These are phyloP conservation scores for Mortierella hygrophila DNA, from an alignment of 192 early-diverging fungal species.

Conservation along the genomic window DNA sequence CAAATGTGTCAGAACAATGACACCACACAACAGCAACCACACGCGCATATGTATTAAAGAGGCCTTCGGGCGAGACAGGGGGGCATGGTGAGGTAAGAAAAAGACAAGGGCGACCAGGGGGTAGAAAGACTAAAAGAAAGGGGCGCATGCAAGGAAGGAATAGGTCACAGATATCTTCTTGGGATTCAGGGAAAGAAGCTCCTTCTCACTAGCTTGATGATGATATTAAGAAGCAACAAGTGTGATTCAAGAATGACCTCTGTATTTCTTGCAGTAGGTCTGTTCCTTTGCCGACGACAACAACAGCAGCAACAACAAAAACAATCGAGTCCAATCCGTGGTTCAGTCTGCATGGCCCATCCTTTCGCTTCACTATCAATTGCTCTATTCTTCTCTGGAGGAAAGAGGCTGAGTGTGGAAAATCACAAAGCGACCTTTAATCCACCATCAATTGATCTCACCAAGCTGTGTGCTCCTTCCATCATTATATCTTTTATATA, in stretches of 20 bases:
- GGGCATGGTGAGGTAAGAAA: background rate
- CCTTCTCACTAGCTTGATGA: background rate
- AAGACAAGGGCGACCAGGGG: background rate
- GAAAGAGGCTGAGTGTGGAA: no score
- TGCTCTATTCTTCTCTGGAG: no score
- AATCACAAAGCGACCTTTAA: no score
- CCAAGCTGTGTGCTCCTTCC: no score
- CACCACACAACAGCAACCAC: background rate
- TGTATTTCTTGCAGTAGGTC: background rate
- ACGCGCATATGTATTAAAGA: background rate
- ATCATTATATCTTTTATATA: no score
- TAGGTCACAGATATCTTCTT: background rate
- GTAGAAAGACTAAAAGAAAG: background rate
- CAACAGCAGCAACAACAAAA: no score
- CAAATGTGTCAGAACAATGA: background rate
- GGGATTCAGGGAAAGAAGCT: background rate
- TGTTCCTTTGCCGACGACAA: background rate
- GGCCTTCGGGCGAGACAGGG: no score
- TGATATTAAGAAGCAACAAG: background rate
- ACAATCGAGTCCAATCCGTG: no score
- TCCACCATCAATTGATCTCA: no score
- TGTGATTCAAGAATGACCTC: background rate
- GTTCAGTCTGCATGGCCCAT: no score
- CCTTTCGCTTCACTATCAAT: no score
- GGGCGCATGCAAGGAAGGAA: background rate